Conservation (phyloP, 2,329 filamentous ascomycete species). For the Apiospora saccharicola region DNA sequence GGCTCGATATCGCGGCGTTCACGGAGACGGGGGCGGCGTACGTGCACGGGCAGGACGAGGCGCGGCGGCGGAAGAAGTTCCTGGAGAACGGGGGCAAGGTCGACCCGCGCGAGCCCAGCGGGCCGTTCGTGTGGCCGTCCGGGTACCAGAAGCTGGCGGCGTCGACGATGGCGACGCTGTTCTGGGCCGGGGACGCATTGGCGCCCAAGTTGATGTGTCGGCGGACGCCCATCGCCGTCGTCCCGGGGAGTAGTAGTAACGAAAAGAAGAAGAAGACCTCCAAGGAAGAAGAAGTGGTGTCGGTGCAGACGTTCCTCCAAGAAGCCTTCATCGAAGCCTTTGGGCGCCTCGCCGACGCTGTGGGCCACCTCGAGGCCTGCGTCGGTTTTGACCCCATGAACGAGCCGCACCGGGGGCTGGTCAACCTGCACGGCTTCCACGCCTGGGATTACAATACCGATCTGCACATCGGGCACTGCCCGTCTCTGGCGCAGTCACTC, state of each 20-base stretch:
- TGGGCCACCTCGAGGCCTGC: slow-evolving; percentile 44
- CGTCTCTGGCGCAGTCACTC: slow-evolving; percentile 47
- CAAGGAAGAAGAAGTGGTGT: slow-evolving; percentile 30
- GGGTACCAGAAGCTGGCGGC: slow-evolving; percentile 49
- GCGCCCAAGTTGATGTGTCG: slow-evolving; percentile 34
- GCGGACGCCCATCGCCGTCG: slow-evolving; percentile 9
- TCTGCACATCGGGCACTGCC: slow-evolving; percentile 50
- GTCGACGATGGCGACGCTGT: slow-evolving; percentile 40
- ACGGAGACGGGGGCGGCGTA: slow-evolving; percentile 42
- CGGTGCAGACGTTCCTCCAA: slow-evolving; percentile 42
- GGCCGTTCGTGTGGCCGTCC: slow-evolving; percentile 48
- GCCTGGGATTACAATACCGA: slow-evolving; percentile 52
- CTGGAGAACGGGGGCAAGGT: slow-evolving; percentile 25
- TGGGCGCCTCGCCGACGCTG: slow-evolving; percentile 44
- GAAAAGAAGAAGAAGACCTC: not conserved
- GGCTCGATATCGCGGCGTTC: slow-evolving; percentile 48
- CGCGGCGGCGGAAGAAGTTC: slow-evolving; percentile 33
- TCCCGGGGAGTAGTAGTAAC: not conserved
- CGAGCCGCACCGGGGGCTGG: slow-evolving; percentile 50
- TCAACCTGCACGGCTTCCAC: slow-evolving; percentile 48
- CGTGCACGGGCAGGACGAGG: slow-evolving; percentile 46
- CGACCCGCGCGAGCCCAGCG: slow-evolving; percentile 44
- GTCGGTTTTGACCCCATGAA: slow-evolving; percentile 53
- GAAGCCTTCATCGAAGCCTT: slow-evolving; percentile 46
- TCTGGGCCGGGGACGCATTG: slow-evolving; percentile 40